A percentile compares a stretch with the other conserved stretches of the same genome.
phyloP scores from a whole-genome alignment of 2,329 filamentous ascomycete genomes.

The Sporothrix luriei region DNA sequence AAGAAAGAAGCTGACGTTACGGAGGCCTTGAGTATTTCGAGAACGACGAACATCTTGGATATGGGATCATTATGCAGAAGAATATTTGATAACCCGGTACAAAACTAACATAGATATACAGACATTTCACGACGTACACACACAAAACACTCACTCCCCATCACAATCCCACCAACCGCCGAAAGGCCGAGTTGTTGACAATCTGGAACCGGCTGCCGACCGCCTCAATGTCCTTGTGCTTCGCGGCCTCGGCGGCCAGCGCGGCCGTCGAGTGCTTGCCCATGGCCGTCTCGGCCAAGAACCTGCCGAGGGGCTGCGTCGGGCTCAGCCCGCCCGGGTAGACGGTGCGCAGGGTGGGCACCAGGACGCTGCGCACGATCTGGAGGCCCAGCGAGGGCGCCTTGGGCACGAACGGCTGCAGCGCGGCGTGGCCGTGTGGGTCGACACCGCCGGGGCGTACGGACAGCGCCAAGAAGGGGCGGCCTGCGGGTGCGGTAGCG shows the following conservation, averaged over 20 bases:
- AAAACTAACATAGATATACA: neutral
- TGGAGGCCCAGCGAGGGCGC: slow-evolving; percentile 29
- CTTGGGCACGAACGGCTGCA: slow-evolving; percentile 49
- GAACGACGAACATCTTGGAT: too few species aligned
- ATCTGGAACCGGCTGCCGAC: slow-evolving; percentile 25
- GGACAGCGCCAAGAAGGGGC: slow-evolving; percentile 55
- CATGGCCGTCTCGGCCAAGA: slow-evolving; percentile 52
- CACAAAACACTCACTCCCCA: neutral
- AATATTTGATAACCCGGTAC: neutral
- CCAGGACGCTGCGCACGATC: slow-evolving; percentile 37
- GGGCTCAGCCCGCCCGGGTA: slow-evolving; percentile 44
- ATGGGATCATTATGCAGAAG: too few species aligned
- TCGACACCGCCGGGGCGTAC: slow-evolving; percentile 66
- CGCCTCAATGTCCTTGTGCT: slow-evolving; percentile 41
- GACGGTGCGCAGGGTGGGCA: slow-evolving; percentile 37
- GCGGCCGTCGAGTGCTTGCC: slow-evolving; percentile 42
- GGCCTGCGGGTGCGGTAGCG: slow-evolving; percentile 34
- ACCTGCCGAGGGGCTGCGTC: slow-evolving; percentile 49
- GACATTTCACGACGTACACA: neutral
- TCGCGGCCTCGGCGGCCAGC: slow-evolving; percentile 27
- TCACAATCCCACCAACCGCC: slow-evolving; percentile 16
- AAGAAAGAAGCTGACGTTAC: too few species aligned
- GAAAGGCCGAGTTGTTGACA: slow-evolving; percentile 32
- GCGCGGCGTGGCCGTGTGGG: slow-evolving; percentile 45
- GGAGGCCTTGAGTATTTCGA: too few species aligned